Evolutionary conservation across 164 flowering plant species (phyloP).

Genomic region (Kingdonia uniflora): DNA sequence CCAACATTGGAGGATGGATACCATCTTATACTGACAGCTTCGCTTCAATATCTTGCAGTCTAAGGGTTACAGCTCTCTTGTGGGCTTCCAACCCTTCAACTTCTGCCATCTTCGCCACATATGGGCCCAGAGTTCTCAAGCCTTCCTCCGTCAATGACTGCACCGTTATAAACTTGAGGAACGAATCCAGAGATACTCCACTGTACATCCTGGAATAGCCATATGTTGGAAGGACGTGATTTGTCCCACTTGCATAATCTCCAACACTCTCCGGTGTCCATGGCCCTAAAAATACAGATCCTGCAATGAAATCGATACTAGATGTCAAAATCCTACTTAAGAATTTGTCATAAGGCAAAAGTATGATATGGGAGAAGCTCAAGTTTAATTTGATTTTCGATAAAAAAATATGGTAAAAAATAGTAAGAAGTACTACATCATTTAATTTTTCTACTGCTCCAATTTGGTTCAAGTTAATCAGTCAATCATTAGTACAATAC

Average conservation of each 20-base stretch:
- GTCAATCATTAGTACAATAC: too few relatives aligned
- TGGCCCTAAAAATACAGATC: slow-evolving; percentile 85
- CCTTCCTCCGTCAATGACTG: slow-evolving; percentile 96
- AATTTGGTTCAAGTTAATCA: too few relatives aligned
- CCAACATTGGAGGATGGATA: background rate
- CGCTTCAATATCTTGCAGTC: slow-evolving; percentile 73
- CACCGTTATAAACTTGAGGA: slow-evolving; percentile 76
- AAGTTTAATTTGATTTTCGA: background rate
- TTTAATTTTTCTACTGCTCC: background rate
- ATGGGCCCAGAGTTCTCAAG: slow-evolving; percentile 66
- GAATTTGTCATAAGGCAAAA: too few relatives aligned
- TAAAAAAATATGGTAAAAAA: background rate
- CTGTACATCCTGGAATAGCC: slow-evolving; percentile 94
- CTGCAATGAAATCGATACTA: slow-evolving; percentile 24
- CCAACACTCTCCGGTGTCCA: slow-evolving; percentile 99
- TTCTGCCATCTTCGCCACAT: slow-evolving; percentile 87
- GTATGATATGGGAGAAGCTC: too few relatives aligned
- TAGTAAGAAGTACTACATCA: background rate
- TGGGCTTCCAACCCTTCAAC: slow-evolving; percentile 95
- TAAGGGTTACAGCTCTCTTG: slow-evolving; percentile 84
- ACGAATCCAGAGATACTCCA: slow-evolving; percentile 90
- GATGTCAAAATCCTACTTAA: background rate
- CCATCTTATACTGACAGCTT: slow-evolving; percentile 8
- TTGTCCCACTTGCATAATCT: slow-evolving; percentile 96
- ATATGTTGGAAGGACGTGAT: slow-evolving; percentile 94